Evolutionary conservation across 495 filamentous ascomycete genomes (phyloP), one percentile per base, ranked within the genome.

Genomic region (Talaromyces proteolyticus): DNA sequence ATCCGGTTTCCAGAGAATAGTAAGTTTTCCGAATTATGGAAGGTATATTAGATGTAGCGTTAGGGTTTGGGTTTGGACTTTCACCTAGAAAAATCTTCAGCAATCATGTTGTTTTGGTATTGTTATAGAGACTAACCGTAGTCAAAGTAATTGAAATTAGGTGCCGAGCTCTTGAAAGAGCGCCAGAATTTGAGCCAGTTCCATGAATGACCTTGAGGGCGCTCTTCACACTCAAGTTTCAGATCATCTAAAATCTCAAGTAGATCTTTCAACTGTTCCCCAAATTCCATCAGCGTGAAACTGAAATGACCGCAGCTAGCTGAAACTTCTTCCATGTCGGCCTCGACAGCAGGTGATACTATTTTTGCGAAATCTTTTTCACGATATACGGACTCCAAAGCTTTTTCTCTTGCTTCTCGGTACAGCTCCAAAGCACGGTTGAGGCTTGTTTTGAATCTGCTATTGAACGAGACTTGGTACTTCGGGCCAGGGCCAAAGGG

Each of bases 231-330:
- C 37, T 79, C 79, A 43, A 79, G 72, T 56, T 92, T 89, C 51
- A 97, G 63, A 44, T 95, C 86, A 54, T 95, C 89, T 17, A 98
- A 60, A 17, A 94, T 84, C 37, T 86, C 75, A n/a, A 98, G 65
- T 53, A 92, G 88, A 10, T 74, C 79, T 49, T 87, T 78, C 74
- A 95, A 85, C 60, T 96, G 89, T 59, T 95, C 87, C 0, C 90
- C 91, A 64, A 97, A 89, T 53, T 89, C 85, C 49, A 91, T 76
- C 21, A 98, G 71, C 17, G 87, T 91, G 58, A 90, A 95, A 59
- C 85, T 88, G 62, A 96, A 98, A 60, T 97, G 89, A 3, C 92
- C 91, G 58, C 93, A 98, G 40, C 89, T 92, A 4, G 93, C 93
- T 24, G 91, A 89, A 7, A 97, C 90, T 65, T 98, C 93, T 63